Evolutionary conservation across 2,329 filamentous ascomycete species (phyloP), one percentile per base, ranked within the genome.

Genomic region (Sporothrix pseudoabietina): DNA sequence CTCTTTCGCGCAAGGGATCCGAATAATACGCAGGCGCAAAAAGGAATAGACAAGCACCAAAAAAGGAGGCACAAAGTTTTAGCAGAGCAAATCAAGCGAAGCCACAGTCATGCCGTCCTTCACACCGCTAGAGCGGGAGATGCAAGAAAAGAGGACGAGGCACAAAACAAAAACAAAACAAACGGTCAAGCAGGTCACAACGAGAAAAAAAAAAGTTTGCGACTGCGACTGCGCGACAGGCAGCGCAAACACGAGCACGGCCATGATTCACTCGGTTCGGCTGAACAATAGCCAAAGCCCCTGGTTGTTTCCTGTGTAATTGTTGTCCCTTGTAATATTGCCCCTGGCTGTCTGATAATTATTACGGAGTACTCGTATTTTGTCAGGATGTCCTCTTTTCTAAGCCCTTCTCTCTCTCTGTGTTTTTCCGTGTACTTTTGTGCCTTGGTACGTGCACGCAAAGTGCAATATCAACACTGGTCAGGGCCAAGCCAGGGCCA

Each of bases 391-490:
- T 69, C 30, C 65, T 69, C 66, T 22, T 41, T 39, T 41, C 47
- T 69, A 14, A 47, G 32, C 66, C 65, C 9, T 69, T 69, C 7
- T 19, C 44, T 16, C 10, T 30, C 26, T 26, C 1, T 26, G 26
- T 26, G 26, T 26, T 26, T 26, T 26, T 26, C 26, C 26, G 66
- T 69, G 66, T 69, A 69, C 41, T 54, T 69, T 54, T 55, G 66
- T 69, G 47, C 44, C 66, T 55, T 69, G 66, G 66, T 69, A 54
- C 66, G 66, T 69, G 66, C 66, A 69, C 61, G 39, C 47, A 22
- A 14, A 49, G 65, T 52, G 44, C 26, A 66, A 39, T 69, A 55
- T 54, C 30, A 69, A 68, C 19, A 52, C 3, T 7, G 12, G 39
- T n/a, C 61, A 66, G 61, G 61, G 39, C 22, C 9, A 12, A 49